phyloP scores from a whole-genome alignment of 306 rosid species.

The Benincasa hispida region DNA sequence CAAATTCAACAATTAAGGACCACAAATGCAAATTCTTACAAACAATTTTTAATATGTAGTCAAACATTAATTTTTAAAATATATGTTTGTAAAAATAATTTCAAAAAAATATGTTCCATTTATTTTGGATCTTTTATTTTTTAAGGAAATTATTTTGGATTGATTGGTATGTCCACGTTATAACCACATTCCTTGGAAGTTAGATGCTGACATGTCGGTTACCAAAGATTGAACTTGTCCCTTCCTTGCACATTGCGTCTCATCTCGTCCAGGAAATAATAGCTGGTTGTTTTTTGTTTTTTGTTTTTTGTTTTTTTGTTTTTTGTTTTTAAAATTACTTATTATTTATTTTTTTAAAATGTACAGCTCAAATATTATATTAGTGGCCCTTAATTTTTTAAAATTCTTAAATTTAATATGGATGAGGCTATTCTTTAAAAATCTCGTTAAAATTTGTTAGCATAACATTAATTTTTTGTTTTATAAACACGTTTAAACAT shows the following conservation, averaged over 20 bases:
- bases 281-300: neutral
- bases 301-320: no score
- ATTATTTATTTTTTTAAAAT: no score
- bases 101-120: neutral
- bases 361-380: no score
- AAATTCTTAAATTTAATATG: no score
- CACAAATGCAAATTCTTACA: neutral
- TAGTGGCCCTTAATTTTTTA: no score
- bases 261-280: neutral
- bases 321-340: no score
- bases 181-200: slow-evolving; percentile 2
- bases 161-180: neutral
- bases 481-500: no score
- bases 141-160: neutral
- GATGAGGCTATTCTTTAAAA: no score
- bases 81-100: neutral
- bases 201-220: neutral
- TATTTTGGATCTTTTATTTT: no score
- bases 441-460: no score
- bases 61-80: neutral
- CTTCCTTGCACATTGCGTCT: neutral
- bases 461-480: no score
- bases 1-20: neutral
- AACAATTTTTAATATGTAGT: neutral
- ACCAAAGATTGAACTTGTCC: neutral